A percentile compares a stretch with the other conserved stretches of the same genome.
Conservation (phyloP, 2,329 filamentous ascomycete genomes). For the Bimuria novae-zelandiae region DNA sequence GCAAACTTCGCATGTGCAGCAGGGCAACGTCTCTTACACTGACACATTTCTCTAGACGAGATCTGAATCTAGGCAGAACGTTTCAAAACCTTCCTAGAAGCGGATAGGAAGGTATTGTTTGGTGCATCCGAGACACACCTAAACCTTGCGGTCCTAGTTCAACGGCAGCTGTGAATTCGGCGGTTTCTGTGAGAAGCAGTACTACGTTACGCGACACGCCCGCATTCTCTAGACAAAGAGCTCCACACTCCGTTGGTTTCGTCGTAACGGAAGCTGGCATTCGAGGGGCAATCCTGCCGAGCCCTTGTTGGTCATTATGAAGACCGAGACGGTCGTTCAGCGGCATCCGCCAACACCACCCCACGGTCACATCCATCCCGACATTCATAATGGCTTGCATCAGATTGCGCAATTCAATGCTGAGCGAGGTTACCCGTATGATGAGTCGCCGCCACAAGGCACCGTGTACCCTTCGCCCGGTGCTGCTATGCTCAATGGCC, state of each 20-base stretch:
- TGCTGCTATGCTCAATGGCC: constrained; percentile 30
- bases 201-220: constrained; percentile 11
- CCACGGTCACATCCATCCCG: constrained; percentile 22
- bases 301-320: constrained; percentile 29
- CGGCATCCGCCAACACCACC: constrained; percentile 46
- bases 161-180: not conserved
- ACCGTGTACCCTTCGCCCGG: constrained; percentile 37
- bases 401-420: constrained; percentile 52
- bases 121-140: constrained; percentile 8
- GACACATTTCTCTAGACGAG: constrained; percentile 28
- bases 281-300: not conserved
- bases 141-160: not conserved
- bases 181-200: not conserved
- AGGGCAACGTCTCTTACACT: constrained; percentile 25
- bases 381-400: constrained; percentile 45
- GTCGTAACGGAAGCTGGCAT: not conserved
- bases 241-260: not conserved
- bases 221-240: not conserved
- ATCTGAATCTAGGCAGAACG: constrained; percentile 17
- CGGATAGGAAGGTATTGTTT: constrained; percentile 14
- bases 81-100: constrained; percentile 25
- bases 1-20: constrained; percentile 37
- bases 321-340: constrained; percentile 40
- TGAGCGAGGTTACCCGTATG: constrained; percentile 44
- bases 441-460: constrained; percentile 23